Base-by-base conservation (phyloP, 1,139 yeast genomes). In the Petasospora fabianii region DNA sequence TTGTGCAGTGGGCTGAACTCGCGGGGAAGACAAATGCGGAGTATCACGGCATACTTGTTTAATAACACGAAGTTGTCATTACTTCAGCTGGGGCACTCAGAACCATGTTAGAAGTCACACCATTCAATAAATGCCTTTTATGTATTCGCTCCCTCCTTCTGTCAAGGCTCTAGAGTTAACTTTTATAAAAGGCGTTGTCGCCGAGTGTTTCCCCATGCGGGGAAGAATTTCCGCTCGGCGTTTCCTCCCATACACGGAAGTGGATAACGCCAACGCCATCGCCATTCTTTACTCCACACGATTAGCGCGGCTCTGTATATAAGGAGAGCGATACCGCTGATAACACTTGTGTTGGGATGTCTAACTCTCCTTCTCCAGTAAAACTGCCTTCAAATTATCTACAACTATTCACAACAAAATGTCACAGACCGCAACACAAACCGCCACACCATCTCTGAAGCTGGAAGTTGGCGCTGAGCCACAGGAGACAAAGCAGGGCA, bases 1-100 rank as follows among this genome's bases (percentile, higher is more conserved):
- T 92, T 1, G 97, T 92, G 7, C 98, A 92, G 58, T 92, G 98
- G 98, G 77, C 77, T n/a, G 69, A 69, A 32, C 65, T 92, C 39
- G 69, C 71, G 15, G 50, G 56, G 19, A 79, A 80, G 53, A 77
- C 75, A 26, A 62, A 85, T 39, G 76, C 88, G 1, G 95, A 85
- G 55, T 87, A 76, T 58, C 71, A 77, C 54, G 97, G 97, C 0
- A 73, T 86, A 8, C 65, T 90, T 36, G 84, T 86, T 1, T 84
- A 55, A n/a, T n/a, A n/a, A n/a, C n/a, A n/a, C n/a, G n/a, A n/a
- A n/a, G n/a, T n/a, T n/a, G n/a, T n/a, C n/a, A n/a, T n/a, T n/a
- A n/a, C n/a, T n/a, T n/a, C n/a, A n/a, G n/a, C n/a, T n/a, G n/a
- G n/a, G n/a, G n/a, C n/a, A n/a, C n/a, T n/a, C n/a, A n/a, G n/a